Conservation (phyloP, 2,329 filamentous ascomycete genomes). For the Aspergillus persii region DNA sequence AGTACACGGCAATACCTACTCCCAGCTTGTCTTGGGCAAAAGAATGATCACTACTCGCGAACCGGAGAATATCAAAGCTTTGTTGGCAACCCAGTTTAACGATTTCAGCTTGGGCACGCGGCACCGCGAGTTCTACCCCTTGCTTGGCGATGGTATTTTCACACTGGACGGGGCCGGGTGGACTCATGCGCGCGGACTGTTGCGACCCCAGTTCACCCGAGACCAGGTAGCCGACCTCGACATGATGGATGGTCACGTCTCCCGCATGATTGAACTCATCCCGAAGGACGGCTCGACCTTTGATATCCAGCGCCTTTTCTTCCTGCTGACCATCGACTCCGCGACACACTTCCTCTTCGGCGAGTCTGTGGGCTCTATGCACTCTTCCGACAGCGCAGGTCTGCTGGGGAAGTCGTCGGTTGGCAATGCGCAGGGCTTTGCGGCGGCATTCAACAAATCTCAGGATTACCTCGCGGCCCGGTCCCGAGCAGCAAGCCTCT, state of each 20-base stretch:
- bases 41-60: conserved; percentile 32
- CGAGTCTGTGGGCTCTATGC: conserved; percentile 62
- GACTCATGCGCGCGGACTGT: conserved; percentile 74
- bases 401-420: conserved; percentile 44
- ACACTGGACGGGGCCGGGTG: conserved; percentile 75
- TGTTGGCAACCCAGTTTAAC: conserved; percentile 77
- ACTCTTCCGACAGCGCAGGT: conserved; percentile 45
- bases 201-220: conserved; percentile 82
- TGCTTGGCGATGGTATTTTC: conserved; percentile 51
- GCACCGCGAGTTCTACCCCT: conserved; percentile 59
- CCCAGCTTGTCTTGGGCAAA: conserved; percentile 20
- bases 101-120: conserved; percentile 80
- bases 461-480: conserved; percentile 32
- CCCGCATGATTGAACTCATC: conserved; percentile 64
- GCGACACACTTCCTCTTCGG: conserved; percentile 86
- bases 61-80: conserved; percentile 72
- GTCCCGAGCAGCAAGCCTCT: conserved; percentile 31
- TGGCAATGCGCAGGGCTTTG: conserved; percentile 33
- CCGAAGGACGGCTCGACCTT: conserved; percentile 52
- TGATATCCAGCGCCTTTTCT: conserved; percentile 75
- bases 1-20: conserved; percentile 25
- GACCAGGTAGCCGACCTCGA: conserved; percentile 75
- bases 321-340: conserved; percentile 77
- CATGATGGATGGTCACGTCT: conserved; percentile 75
- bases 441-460: conserved; percentile 36